phyloP scores from a whole-genome alignment of 108 stramenopile species.

The Cyclostephanos invisitatus region DNA sequence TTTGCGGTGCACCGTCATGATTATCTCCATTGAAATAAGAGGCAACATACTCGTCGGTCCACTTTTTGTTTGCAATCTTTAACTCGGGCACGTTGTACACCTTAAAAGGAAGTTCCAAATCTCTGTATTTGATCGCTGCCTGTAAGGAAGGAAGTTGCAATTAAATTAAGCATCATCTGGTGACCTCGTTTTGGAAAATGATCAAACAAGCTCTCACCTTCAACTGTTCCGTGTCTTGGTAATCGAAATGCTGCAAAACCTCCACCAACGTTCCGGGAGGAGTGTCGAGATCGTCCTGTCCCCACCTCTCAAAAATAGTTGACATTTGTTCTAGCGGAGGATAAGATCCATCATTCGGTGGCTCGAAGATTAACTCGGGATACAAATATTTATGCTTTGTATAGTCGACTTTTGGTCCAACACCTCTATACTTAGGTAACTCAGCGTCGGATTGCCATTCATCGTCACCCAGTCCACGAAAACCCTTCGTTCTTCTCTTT shows the following conservation, averaged over 20 bases:
- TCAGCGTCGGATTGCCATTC: constrained; percentile 35
- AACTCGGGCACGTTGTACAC: constrained; percentile 83
- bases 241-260: constrained; percentile 79
- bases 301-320: constrained; percentile 72
- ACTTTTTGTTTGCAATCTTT: constrained; percentile 58
- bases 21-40: constrained; percentile 50
- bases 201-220: constrained; percentile 24
- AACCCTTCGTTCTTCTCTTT: constrained; percentile 5
- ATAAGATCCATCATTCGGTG: constrained; percentile 60
- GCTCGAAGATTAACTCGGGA: constrained; percentile 54
- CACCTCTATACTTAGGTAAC: neutral
- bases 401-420: constrained; percentile 66
- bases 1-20: constrained; percentile 30
- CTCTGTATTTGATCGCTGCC: constrained; percentile 65
- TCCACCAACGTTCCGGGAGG: constrained; percentile 62
- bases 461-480: constrained; percentile 41
- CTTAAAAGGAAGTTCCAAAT: constrained; percentile 83
- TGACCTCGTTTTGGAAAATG: neutral
- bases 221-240: constrained; percentile 57
- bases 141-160: neutral
- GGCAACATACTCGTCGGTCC: constrained; percentile 86
- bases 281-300: constrained; percentile 75
- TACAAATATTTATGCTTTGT: constrained; percentile 65
- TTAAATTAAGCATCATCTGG: neutral
- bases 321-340: constrained; percentile 59